Conservation (phyloP, 257 asterid genomes). For the Nicotiana undulata region DNA sequence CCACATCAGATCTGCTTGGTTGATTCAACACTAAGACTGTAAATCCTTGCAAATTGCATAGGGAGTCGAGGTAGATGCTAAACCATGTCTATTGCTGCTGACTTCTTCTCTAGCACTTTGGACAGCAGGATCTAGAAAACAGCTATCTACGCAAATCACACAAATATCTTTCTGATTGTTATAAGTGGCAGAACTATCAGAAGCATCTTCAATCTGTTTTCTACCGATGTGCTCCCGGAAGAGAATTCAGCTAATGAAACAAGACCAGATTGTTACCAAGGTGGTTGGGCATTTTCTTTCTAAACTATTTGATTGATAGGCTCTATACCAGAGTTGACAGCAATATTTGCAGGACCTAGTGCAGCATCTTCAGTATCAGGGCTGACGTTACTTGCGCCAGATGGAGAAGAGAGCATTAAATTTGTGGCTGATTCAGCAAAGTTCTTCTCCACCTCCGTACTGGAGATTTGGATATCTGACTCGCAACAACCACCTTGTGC, state of each 20-base stretch:
- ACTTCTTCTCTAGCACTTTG: slow-evolving; percentile 9
- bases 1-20: slow-evolving; percentile 6
- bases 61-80: neutral
- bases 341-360: neutral
- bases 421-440: slow-evolving; percentile 1
- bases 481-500: neutral
- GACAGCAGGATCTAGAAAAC: slow-evolving; percentile 1
- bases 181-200: slow-evolving; percentile 5
- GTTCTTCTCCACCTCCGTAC: neutral
- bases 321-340: neutral
- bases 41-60: neutral
- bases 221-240: neutral
- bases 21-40: slow-evolving; percentile 8
- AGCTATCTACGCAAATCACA: neutral
- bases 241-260: neutral
- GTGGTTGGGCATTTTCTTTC: neutral
- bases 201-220: neutral
- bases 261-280: neutral
- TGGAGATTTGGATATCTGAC: slow-evolving; percentile 9
- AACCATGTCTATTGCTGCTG: neutral
- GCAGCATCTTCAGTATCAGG: neutral
- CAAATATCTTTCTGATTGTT: neutral
- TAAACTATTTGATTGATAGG: neutral
- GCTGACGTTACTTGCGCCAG: neutral
- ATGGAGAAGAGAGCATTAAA: neutral